Evolutionary conservation across 371 early-diverging fungal genomes (phyloP), one percentile per base, ranked within the genome.

Genomic region (Mortierella sp.): DNA sequence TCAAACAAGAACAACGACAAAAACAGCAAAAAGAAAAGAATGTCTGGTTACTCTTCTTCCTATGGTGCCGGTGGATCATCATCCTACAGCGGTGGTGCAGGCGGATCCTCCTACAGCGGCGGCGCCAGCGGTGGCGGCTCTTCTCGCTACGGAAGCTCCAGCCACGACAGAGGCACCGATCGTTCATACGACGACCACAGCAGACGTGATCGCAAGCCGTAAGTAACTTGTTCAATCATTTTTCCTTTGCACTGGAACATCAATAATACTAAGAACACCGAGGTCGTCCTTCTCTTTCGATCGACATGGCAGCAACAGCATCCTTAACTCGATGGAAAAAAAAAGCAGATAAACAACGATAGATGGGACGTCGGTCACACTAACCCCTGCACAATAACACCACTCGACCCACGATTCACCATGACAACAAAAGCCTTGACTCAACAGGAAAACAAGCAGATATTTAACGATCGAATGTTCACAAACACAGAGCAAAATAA

Each of bases 201-300:
- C 75, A 88, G 90, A 60, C 88, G 90, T 31, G 93, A 91, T 72
- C 92, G 92, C 88, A 92, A 91, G 80, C 89, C 89, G 88, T 89
- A 89, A 75, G 90, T 84, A 47, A 38, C 16, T 14, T 44, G n/a
- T 16, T 10, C 4, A 19, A 21, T 70, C 16, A 19, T 48, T 19
- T 26, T 13, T 72, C 6, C 38, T 54, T 4, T 57, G 4, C 48
- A 48, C 48, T 48, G 48, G 14, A 48, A 48, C 48, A 48, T 11
- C 9, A 48, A 1, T 11, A 48, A 48, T 14, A 48, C 1, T 48
- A 8, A 14, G n/a, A n/a, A n/a, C n/a, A n/a, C n/a, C n/a, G n/a
- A 48, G 14, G 48, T 11, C 9, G 14, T 11, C 48, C 14, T 48
- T 1, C 14, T 45, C 45, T 45, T 48, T 48, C 13, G 48, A 48